Percentiles rank a stretch among this genome's conserved stretches.
phyloP scores from a whole-genome alignment of 345 rosid species.

The Lumnitzera littorea region DNA sequence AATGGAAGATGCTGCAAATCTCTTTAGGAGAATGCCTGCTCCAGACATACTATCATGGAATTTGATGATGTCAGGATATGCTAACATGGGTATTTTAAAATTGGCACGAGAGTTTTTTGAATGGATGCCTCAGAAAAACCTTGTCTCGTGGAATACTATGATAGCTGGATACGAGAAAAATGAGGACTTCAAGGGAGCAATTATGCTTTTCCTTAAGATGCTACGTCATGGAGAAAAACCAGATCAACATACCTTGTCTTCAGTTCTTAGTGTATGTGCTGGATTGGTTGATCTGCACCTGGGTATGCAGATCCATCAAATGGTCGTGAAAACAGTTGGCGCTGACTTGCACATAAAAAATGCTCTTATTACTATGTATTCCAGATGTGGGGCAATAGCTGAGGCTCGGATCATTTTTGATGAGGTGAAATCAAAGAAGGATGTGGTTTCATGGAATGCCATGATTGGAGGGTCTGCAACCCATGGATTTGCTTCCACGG shows the following conservation, averaged over 20 bases:
- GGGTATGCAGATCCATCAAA: conserved; percentile 68
- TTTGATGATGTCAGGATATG: conserved; percentile 50
- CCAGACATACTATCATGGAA: conserved; percentile 57
- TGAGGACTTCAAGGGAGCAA: conserved; percentile 42
- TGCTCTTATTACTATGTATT: conserved; percentile 61
- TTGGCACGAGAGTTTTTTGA: conserved; percentile 42
- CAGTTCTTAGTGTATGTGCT: conserved; percentile 46
- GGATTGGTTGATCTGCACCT: conserved; percentile 53
- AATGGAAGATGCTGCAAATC: conserved; percentile 51
- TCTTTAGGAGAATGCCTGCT: conserved; percentile 47
- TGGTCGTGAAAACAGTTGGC: conserved; percentile 35
- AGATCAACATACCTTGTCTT: conserved; percentile 66
- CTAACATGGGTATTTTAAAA: conserved; percentile 35
- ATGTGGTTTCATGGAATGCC: conserved; percentile 77
- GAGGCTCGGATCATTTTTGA: conserved; percentile 46
- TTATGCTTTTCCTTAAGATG: conserved; percentile 47
- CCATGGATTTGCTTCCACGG: conserved; percentile 53
- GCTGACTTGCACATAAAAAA: conserved; percentile 55
- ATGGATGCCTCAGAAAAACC: conserved; percentile 41
- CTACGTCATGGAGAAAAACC: conserved; percentile 49
- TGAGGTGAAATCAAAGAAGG: conserved; percentile 33
- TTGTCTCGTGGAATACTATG: conserved; percentile 68
- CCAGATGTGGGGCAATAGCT: conserved; percentile 53
- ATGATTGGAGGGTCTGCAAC: conserved; percentile 81
- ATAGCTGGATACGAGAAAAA: conserved; percentile 59